phyloP scores from a whole-genome alignment of 257 asterid species.

The Solanum chiquidenum region DNA sequence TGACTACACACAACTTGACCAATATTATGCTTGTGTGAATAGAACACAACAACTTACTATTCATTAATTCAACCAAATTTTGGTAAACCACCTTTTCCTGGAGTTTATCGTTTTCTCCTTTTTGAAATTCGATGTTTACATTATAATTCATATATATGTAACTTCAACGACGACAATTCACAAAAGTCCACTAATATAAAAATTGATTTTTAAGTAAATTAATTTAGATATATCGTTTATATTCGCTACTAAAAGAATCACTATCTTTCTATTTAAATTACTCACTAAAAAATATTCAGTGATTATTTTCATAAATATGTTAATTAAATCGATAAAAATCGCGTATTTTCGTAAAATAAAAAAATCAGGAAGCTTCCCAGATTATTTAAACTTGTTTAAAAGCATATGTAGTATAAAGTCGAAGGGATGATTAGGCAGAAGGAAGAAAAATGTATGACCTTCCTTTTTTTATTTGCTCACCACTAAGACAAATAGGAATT shows the following conservation, averaged over 20 bases:
- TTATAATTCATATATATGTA: neutral
- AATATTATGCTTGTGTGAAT: neutral
- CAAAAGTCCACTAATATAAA: neutral
- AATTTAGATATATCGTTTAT: neutral
- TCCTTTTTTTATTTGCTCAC: neutral
- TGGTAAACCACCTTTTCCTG: neutral
- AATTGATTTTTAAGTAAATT: neutral
- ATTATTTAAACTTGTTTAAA: neutral
- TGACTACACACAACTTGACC: neutral
- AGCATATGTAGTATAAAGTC: neutral
- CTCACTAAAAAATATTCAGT: neutral
- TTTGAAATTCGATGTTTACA: neutral
- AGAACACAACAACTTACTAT: neutral
- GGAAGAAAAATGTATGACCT: neutral
- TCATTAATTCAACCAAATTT: neutral
- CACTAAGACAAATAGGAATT: neutral
- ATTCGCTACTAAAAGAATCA: neutral
- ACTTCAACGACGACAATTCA: neutral
- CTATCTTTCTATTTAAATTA: neutral
- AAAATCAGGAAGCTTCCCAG: neutral
- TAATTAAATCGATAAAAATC: accelerated
- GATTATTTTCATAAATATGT: neutral
- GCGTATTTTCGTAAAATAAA: too few species aligned
- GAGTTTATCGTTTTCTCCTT: neutral
- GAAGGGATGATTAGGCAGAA: neutral